phyloP scores from a whole-genome alignment of 176 grass and related monocot species.

The Avena eriantha region DNA sequence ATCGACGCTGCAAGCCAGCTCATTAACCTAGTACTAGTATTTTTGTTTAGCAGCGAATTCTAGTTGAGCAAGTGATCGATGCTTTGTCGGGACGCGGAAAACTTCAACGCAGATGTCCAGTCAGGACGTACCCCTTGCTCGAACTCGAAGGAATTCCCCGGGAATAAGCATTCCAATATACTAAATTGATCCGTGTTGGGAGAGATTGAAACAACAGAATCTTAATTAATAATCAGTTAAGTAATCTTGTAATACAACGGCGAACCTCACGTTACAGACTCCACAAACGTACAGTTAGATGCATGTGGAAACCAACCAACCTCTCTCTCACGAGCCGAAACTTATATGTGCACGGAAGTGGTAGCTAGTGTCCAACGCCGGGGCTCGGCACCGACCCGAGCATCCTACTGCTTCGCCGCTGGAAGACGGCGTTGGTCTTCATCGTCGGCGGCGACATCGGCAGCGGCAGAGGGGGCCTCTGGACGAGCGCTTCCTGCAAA shows the following conservation, averaged over 20 bases:
- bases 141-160: not conserved
- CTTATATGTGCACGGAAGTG: not conserved
- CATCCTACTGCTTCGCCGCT: constrained; percentile 28
- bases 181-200: not conserved
- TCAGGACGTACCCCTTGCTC: not conserved
- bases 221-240: not conserved
- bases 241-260: not conserved
- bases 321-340: not conserved
- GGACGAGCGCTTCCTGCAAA: not conserved
- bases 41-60: not conserved
- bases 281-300: not conserved
- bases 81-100: not conserved
- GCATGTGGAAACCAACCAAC: not conserved
- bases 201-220: not conserved
- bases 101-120: not conserved
- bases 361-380: constrained; percentile 59
- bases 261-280: not conserved
- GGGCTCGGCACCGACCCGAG: constrained; percentile 68
- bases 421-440: not conserved
- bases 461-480: constrained; percentile 1
- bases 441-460: not conserved
- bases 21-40: not conserved
- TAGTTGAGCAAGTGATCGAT: constrained; percentile 4
- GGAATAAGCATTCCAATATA: not conserved
- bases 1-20: not conserved